Evolutionary conservation across 805 yeast species (phyloP).

Genomic region (Candida tibetensis): DNA sequence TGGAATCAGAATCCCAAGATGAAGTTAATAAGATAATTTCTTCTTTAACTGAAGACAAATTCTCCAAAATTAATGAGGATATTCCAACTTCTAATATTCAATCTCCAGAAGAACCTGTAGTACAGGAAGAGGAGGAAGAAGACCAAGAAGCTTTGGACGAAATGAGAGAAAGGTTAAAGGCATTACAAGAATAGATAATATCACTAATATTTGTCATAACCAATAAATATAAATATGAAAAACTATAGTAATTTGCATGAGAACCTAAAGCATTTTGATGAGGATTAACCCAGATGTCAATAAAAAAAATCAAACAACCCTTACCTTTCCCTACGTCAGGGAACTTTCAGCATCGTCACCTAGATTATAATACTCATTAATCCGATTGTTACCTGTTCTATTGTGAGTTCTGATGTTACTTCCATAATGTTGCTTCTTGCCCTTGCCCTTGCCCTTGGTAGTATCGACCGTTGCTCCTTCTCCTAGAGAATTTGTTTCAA

Average conservation of each 20-base stretch:
- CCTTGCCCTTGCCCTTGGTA: too few relatives aligned
- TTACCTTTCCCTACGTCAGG: background rate
- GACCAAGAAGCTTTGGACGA: constrained; percentile 74
- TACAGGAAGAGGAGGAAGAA: constrained; percentile 42
- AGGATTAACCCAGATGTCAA: background rate
- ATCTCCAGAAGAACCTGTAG: constrained; percentile 15
- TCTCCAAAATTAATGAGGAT: constrained; percentile 32
- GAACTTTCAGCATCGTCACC: background rate
- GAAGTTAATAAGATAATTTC: constrained; percentile 59
- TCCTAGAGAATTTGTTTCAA: too few relatives aligned
- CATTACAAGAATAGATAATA: constrained; percentile 53
- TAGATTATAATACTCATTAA: background rate
- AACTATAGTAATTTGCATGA: too few relatives aligned
- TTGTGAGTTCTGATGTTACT: too few relatives aligned
- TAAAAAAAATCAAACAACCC: background rate
- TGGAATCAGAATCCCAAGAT: constrained; percentile 63
- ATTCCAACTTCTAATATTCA: constrained; percentile 29
- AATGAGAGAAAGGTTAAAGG: constrained; percentile 86
- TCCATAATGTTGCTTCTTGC: too few relatives aligned
- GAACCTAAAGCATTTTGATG: background rate
- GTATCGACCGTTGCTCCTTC: too few relatives aligned
- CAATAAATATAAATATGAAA: too few relatives aligned
- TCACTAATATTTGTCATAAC: background rate
- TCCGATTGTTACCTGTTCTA: background rate
- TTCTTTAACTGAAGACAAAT: constrained; percentile 38